Evolutionary conservation across 371 early-diverging fungal species (phyloP), one percentile per base, ranked within the genome.

Genomic region (Mucor plumbeus): DNA sequence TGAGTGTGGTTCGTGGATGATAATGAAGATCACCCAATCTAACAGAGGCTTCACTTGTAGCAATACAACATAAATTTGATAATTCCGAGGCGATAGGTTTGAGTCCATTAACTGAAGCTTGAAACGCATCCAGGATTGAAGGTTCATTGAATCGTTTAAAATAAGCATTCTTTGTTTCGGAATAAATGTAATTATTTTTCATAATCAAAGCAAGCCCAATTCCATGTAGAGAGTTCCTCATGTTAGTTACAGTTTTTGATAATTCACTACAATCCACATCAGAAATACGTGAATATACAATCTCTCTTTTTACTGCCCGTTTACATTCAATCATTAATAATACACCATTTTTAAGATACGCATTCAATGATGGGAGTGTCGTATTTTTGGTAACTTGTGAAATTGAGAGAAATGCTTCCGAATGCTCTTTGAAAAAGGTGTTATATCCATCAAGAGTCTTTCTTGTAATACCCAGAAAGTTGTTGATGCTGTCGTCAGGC

Each of bases 401-500:
- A 10, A n/a, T 15, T 10, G 62, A 47, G 9, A 77, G 54, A 56
- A 82, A 79, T 5, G 71, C 76, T 13, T 71, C 68, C 0, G 79
- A 74, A 34, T 82, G 74, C 34, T 79, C 76, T 26, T 79, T 72
- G 41, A 79, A 72, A 44, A 79, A 76, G 0, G 44, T 7, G 57
- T 79, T 77, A 33, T 68, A 76, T 1, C 67, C 71, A 1, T 26
- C 58, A 6, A 82, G 39, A 1, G 74, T 74, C n/a, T 65, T 69
- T 31, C 58, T 17, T 1, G 77, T 67, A 7, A 77, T 61, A 3
- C 34, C 50, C 57, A 79, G 56, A 44, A 74, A 82, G 21, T 77
- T 79, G 14, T 67, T 72, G 13, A 79, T 64, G 34, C 79, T 82
- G 31, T 82, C 78, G 15, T 79, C 82, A 15, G 82, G 82, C 82